Base-by-base conservation (phyloP, 176 grass and related monocot genomes). In the Musa beccarii region DNA sequence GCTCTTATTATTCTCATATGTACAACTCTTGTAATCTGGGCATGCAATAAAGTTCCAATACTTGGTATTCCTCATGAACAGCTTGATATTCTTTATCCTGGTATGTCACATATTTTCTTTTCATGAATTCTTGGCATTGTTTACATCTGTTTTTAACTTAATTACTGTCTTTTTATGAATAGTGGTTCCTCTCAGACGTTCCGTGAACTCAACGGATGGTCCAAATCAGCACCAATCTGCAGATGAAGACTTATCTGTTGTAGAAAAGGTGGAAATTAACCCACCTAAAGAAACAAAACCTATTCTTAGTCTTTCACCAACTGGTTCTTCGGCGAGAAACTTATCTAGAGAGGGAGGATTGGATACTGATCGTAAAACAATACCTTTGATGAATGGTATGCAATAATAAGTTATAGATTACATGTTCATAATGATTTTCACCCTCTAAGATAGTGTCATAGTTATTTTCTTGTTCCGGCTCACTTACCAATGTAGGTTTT, bases 31-130 rank as follows among this genome's bases (percentile, higher is more conserved):
- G 49, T 79, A 59, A 68, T 79, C 52, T 84, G 51, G 69, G 49
- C 76, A 49, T 79, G 82, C 50, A 55, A 79, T 13, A 84, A 75
- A 75, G 79, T 54, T 61, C 76, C 82, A 11, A 65, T 75, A 50
- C 49, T 74, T n/a, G 20, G 68, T 10, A 73, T 76, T 72, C 75
- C 82, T 74, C 53, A 50, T 5, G 52, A 84, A 50, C 76, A 75
- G 73, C 78, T 79, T 78, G 71, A 67, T 59, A 73, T 23, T 54
- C 64, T 79, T 55, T 64, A 55, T 75, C 71, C 23, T 74, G 82
- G 82, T 83, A 73, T 22, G 14, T 11, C 14, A 51, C 71, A 78
- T 43, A 43, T 43, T 43, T 43, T 43, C 77, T 26, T 43, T 15
- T 56, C n/a, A 28, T 19, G 22, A 16, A 69, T 21, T 11, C 59